Conservation (phyloP, 2,329 filamentous ascomycete genomes). For the Botrytis aclada region DNA sequence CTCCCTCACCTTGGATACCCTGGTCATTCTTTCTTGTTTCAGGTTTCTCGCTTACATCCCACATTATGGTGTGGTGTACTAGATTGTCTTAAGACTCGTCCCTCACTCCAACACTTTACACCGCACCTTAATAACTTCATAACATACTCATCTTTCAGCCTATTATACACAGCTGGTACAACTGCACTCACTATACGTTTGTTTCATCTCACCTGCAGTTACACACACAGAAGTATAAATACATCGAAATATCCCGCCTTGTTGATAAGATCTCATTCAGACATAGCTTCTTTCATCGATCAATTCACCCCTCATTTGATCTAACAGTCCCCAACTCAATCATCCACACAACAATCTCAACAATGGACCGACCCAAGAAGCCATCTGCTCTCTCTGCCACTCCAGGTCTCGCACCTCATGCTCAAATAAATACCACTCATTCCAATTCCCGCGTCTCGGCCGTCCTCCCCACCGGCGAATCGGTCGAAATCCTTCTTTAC, state of each 20-base stretch:
- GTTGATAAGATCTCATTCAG: background rate
- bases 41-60: conserved; percentile 21
- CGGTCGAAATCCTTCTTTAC: conserved; percentile 79
- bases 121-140: conserved; percentile 9
- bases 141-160: background rate
- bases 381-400: conserved; percentile 73
- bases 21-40: conserved; percentile 12
- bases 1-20: background rate
- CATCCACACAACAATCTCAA: conserved; percentile 18
- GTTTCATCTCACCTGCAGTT: background rate
- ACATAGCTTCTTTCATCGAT: background rate
- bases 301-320: conserved; percentile 16
- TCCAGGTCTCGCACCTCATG: conserved; percentile 68
- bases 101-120: background rate
- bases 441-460: conserved; percentile 73
- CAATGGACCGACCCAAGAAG: conserved; percentile 85
- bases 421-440: conserved; percentile 72
- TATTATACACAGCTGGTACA: background rate
- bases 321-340: background rate
- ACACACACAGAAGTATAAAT: background rate
- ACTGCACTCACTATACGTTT: background rate
- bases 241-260: background rate
- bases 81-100: conserved; percentile 6
- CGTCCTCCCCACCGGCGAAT: conserved; percentile 79
- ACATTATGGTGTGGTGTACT: conserved; percentile 10